phyloP scores from a whole-genome alignment of 2,329 filamentous ascomycete species.

The Amphichorda felina region DNA sequence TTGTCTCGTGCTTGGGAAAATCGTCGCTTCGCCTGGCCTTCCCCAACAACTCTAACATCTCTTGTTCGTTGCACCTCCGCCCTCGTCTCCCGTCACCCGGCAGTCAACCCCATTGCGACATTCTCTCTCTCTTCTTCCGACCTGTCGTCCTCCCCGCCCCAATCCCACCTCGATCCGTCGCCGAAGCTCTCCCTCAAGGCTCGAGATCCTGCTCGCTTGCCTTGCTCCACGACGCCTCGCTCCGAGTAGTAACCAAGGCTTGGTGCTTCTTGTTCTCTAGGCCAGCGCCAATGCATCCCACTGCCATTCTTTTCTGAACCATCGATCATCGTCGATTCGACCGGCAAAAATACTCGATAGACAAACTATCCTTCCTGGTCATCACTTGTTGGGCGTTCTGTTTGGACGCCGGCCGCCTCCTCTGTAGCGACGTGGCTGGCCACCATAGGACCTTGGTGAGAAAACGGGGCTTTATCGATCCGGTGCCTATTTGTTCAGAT shows the following conservation, averaged over 20 bases:
- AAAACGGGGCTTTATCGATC: neutral
- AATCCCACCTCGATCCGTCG: neutral
- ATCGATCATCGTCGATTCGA: neutral
- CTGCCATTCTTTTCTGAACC: neutral
- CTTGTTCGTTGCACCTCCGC: neutral
- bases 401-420: neutral
- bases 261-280: no score
- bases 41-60: neutral
- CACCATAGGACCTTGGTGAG: neutral
- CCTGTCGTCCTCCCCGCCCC: neutral
- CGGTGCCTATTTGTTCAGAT: neutral
- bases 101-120: no score
- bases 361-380: neutral
- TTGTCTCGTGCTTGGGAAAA: neutral
- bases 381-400: neutral
- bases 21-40: neutral
- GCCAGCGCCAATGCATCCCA: neutral
- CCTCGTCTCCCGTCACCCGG: neutral
- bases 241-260: no score
- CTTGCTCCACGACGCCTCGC: no score
- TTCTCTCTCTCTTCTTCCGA: neutral
- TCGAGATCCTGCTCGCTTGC: no score
- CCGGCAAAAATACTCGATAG: neutral
- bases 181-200: neutral
- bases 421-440: neutral